phyloP scores from a whole-genome alignment of 805 yeast genomes.

The Wickerhamomyces queroliae region DNA sequence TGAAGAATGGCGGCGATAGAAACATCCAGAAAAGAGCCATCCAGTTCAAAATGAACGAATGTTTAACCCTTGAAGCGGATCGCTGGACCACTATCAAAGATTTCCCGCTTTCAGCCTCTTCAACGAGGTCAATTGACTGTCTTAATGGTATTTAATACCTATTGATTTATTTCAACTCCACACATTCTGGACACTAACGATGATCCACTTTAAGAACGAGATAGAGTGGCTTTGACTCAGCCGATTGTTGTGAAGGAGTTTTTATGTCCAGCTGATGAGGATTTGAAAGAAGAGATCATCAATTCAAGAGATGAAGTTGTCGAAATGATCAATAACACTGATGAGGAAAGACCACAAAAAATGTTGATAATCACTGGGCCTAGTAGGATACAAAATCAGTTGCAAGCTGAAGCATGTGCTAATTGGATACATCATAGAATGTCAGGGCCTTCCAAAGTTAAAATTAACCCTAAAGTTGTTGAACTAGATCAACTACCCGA shows the following conservation, averaged over 20 bases:
- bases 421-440: slow-evolving; percentile 29
- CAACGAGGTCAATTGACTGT: too few species aligned
- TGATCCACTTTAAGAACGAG: slow-evolving; percentile 20
- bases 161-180: too few species aligned
- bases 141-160: neutral
- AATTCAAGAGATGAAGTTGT: slow-evolving; percentile 22
- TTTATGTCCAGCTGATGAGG: slow-evolving; percentile 29
- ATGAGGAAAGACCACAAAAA: neutral
- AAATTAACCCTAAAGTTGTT: too few species aligned
- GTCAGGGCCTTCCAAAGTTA: too few species aligned
- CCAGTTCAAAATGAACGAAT: too few species aligned
- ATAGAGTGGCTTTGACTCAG: slow-evolving; percentile 33
- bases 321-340: neutral
- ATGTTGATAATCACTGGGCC: slow-evolving; percentile 37
- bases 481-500: slow-evolving; percentile 9
- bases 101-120: too few species aligned
- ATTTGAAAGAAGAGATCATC: slow-evolving; percentile 10
- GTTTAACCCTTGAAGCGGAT: too few species aligned
- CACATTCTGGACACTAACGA: neutral
- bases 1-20: too few species aligned
- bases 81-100: too few species aligned
- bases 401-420: slow-evolving; percentile 35
- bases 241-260: slow-evolving; percentile 39
- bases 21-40: too few species aligned
- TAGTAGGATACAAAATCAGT: slow-evolving; percentile 21